phyloP scores from a whole-genome alignment of 2,329 filamentous ascomycete genomes.

The Ceratocystis alfenasii region DNA sequence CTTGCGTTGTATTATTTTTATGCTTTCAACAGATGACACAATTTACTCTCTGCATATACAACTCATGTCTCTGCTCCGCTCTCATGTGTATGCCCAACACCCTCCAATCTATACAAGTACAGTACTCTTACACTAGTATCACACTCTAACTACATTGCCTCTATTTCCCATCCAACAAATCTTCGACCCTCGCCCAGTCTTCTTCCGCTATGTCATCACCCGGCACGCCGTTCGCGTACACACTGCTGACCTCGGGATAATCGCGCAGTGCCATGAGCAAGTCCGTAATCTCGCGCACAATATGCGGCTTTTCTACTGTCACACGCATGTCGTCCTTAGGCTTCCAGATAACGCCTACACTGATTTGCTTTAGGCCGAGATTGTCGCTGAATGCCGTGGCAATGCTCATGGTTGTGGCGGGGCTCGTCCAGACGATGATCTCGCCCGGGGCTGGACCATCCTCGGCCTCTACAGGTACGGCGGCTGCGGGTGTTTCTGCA shows the following conservation, averaged over 20 bases:
- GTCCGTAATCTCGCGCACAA: slow-evolving; percentile 42
- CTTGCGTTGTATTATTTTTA: background rate
- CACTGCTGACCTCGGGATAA: slow-evolving; percentile 55
- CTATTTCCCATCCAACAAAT: slow-evolving; percentile 23
- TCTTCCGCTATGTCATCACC: slow-evolving; percentile 36
- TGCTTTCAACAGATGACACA: slow-evolving; percentile 8
- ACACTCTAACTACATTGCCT: slow-evolving; percentile 27
- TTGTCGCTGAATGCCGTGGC: slow-evolving; percentile 26
- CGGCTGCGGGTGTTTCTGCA: background rate
- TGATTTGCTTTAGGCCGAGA: slow-evolving; percentile 50
- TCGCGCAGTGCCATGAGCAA: slow-evolving; percentile 50
- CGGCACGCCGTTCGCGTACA: slow-evolving; percentile 54
- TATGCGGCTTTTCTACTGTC: slow-evolving; percentile 42
- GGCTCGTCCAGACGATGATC: slow-evolving; percentile 22
- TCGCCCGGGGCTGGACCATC: slow-evolving; percentile 13
- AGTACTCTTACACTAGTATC: background rate
- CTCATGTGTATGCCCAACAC: background rate
- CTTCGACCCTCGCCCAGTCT: slow-evolving; percentile 36
- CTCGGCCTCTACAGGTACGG: background rate
- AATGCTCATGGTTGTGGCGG: slow-evolving; percentile 17
- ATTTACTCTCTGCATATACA: background rate
- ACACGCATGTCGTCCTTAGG: slow-evolving; percentile 63
- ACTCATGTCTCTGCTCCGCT: background rate
- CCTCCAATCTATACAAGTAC: background rate
- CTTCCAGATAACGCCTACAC: slow-evolving; percentile 65